Evolutionary conservation across 768 basidiomycete genomes (phyloP).

Genomic region (Boletus sp.): DNA sequence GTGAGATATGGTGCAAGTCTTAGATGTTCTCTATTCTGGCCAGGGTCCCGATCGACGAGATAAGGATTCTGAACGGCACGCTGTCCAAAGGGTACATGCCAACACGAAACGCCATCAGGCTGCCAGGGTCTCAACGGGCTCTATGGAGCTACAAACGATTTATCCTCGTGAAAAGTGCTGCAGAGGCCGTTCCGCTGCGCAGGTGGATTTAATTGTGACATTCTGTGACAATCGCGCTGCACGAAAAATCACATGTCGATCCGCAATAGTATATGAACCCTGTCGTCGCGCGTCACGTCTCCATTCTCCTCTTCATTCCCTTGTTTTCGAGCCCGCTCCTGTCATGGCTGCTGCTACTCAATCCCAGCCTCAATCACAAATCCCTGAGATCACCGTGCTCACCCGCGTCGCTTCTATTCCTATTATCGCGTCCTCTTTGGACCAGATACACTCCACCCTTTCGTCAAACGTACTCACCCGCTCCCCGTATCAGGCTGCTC

Average conservation of each 20-base stretch:
- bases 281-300: conserved; percentile 15
- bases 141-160: no score
- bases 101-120: neutral
- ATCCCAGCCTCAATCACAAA: conserved; percentile 15
- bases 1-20: neutral
- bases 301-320: conserved; percentile 1
- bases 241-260: conserved; percentile 25
- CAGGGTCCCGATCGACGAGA: neutral
- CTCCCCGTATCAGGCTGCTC: conserved; percentile 64
- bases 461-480: conserved; percentile 59
- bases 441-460: conserved; percentile 58
- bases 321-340: neutral
- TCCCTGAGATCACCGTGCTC: conserved; percentile 61
- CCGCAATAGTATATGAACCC: conserved; percentile 27
- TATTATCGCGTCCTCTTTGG: conserved; percentile 62
- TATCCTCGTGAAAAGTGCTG: conserved; percentile 3
- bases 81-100: neutral
- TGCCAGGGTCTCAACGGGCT: neutral
- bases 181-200: neutral
- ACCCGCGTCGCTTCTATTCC: conserved; percentile 71
- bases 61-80: neutral
- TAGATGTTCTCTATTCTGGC: neutral
- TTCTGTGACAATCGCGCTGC: conserved; percentile 22
- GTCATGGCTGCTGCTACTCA: conserved; percentile 39
- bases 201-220: conserved; percentile 17